These are phyloP conservation scores for Waltiozyma sp. DNA, from an alignment of 1,139 yeast species.

Conservation along the genomic window DNA sequence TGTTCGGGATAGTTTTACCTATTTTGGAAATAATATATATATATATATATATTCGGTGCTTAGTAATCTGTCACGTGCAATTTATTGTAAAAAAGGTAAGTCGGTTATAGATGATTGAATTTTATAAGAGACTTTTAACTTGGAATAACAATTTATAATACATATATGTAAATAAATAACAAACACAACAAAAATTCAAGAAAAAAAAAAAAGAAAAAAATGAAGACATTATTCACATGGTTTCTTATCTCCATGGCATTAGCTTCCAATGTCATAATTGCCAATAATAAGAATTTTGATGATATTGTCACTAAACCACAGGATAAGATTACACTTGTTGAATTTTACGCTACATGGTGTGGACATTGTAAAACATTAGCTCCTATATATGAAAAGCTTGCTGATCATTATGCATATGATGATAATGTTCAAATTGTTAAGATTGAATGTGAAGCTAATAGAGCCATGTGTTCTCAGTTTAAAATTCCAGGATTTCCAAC, in stretches of 20 bases:
- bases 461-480: slow-evolving; percentile 68
- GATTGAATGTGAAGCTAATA: slow-evolving; percentile 83
- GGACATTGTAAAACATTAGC: slow-evolving; percentile 95
- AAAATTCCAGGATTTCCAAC: slow-evolving; percentile 91
- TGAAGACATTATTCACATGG: not conserved
- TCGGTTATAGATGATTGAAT: no score
- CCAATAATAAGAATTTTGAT: slow-evolving; percentile 39
- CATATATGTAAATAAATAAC: no score
- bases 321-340: slow-evolving; percentile 59
- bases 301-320: slow-evolving; percentile 37
- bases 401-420: slow-evolving; percentile 39
- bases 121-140: no score
- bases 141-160: no score
- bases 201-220: no score
- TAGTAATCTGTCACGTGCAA: no score
- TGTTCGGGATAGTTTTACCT: not conserved
- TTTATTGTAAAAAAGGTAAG: no score
- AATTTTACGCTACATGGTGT: slow-evolving; percentile 98
- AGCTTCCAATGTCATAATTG: slow-evolving; percentile 26
- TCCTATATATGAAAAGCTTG: slow-evolving; percentile 82
- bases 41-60: no score
- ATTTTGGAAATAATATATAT: not conserved
- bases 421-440: slow-evolving; percentile 67
- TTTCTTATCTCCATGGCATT: not conserved
- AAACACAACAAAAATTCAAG: no score